Evolutionary conservation across 768 basidiomycete species (phyloP), one percentile per base, ranked within the genome.

Genomic region (Nidularia sp.): DNA sequence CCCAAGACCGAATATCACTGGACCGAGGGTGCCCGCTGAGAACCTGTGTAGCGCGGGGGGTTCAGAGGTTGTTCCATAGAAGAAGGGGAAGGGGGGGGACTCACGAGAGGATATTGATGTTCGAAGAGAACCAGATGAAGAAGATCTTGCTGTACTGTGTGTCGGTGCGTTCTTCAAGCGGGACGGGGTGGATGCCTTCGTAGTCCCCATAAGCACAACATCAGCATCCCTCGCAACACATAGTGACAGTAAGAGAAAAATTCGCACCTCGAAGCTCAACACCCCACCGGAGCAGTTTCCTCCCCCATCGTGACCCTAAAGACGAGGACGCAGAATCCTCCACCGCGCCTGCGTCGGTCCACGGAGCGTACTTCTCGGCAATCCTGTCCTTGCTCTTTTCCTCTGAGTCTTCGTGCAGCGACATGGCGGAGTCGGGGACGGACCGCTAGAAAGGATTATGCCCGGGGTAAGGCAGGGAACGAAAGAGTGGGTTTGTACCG

Each of bases 51-150:
- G 12, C 15, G 12, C 18, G 9, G 47, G 41, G 18, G 47, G 29
- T 13, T 18, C 31, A 8, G 33, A 15, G 15, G n/a, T 25, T 25
- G 25, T 29, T 2, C 25, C 25, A 4, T 29, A 4, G 25, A n/a
- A 32, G 3, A 3, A 43, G 13, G 18, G 18, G 18, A 18, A 18
- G 18, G 18, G 18, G 6, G 44, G 25, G 29, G 12, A 62, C 74
- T 55, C 60, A 77, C 70, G 77, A 75, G 45, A 89, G 73, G 47
- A 89, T 83, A 58, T 89, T 88, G 63, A 81, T 71, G 65, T 88
- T 88, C 53, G 80, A 75, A 0, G 87, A 81, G 61, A 90, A 84
- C 84, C 85, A 90, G 6, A 88, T 74, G 66, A 89, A 88, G 71
- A 90, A 89, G 29, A 87, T 75, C 57, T 88, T 87, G 66, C 70